These are phyloP conservation scores for Austroboletus rostrupii DNA, from an alignment of 1,284 basidiomycete species.

Conservation along the genomic window DNA sequence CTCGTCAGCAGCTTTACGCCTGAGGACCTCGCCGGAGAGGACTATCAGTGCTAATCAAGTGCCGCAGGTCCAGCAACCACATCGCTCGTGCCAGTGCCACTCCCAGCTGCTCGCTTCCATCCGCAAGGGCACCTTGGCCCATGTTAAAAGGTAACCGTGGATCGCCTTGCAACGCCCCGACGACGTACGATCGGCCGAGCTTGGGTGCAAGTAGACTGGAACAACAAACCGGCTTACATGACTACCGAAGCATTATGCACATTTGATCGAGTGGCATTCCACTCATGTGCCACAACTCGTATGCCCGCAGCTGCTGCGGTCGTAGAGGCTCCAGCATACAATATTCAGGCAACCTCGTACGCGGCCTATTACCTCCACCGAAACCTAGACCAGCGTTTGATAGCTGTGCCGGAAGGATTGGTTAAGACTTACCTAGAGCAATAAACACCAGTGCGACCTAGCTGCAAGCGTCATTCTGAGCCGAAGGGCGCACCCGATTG, in stretches of 20 bases:
- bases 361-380: slow-evolving; percentile 24
- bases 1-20: too few relatives aligned
- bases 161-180: slow-evolving; percentile 42
- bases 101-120: slow-evolving; percentile 41
- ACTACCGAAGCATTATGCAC: slow-evolving; percentile 39
- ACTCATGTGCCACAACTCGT: slow-evolving; percentile 52
- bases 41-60: too few relatives aligned
- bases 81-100: slow-evolving; percentile 29
- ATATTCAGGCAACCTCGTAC: slow-evolving; percentile 20
- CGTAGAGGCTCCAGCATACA: slow-evolving; percentile 32
- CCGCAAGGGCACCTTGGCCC: slow-evolving; percentile 37
- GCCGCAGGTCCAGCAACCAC: too few relatives aligned
- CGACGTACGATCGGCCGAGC: slow-evolving; percentile 41
- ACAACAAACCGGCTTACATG: slow-evolving; percentile 39
- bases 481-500: neutral
- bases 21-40: too few relatives aligned
- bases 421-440: slow-evolving; percentile 24
- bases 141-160: slow-evolving; percentile 36
- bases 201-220: neutral
- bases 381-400: slow-evolving; percentile 15
- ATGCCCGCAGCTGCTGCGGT: slow-evolving; percentile 50
- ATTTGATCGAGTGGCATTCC: slow-evolving; percentile 45
- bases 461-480: neutral
- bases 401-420: neutral
- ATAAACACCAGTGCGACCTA: slow-evolving; percentile 28